A percentile compares a stretch with the other conserved stretches of the same genome.
phyloP scores from a whole-genome alignment of 192 early-diverging fungal genomes.

The Backusella mclennaniae region DNA sequence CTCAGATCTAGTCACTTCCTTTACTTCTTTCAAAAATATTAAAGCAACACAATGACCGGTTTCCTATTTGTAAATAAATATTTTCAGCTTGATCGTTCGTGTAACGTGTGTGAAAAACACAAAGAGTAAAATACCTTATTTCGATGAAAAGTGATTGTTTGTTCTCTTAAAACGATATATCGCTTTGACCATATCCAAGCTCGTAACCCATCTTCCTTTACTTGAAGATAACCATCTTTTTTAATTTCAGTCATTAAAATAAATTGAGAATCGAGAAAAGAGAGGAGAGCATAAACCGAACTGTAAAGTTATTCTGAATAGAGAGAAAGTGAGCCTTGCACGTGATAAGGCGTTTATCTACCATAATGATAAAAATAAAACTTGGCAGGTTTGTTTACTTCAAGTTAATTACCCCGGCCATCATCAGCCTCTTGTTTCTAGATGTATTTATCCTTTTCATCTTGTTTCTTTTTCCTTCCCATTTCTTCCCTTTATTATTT shows the following conservation, averaged over 20 bases:
- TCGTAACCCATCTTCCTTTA: conserved; percentile 91
- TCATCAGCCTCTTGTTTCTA: neutral
- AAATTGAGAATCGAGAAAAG: neutral
- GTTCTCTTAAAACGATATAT: conserved; percentile 86
- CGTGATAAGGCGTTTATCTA: neutral
- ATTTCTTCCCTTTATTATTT: neutral
- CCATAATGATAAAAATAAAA: neutral
- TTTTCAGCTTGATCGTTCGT: neutral
- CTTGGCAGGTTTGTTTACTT: conserved; percentile 6
- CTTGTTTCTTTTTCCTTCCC: neutral
- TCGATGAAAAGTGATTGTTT: conserved; percentile 88
- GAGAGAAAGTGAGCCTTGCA: neutral
- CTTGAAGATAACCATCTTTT: conserved; percentile 80
- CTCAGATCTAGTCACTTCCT: conserved; percentile 79
- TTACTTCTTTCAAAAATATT: conserved; percentile 90
- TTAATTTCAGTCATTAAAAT: conserved; percentile 44
- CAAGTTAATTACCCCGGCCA: neutral
- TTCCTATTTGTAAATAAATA: conserved; percentile 46
- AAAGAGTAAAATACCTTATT: conserved; percentile 71
- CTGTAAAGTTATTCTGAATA: neutral
- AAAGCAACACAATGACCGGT: conserved; percentile 84
- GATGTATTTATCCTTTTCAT: neutral
- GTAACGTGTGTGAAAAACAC: neutral
- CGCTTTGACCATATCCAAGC: conserved; percentile 96
- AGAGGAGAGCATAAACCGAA: conserved; percentile 6